Evolutionary conservation across 2,329 filamentous ascomycete species (phyloP).

Genomic region (Aspergillus glaucus): DNA sequence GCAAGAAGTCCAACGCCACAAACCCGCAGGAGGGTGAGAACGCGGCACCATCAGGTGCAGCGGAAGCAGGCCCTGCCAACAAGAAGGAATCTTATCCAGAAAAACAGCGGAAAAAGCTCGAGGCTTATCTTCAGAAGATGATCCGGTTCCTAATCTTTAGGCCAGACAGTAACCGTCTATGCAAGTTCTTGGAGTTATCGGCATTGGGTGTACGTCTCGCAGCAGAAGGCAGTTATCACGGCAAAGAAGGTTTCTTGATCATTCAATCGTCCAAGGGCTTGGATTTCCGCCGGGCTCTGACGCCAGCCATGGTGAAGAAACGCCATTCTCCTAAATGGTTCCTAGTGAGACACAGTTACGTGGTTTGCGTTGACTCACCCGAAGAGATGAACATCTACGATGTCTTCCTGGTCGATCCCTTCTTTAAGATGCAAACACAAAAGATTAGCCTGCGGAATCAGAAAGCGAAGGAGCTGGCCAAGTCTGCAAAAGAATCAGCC

Average conservation of each 20-base stretch:
- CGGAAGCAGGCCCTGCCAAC: slow-evolving; percentile 31
- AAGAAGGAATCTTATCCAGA: slow-evolving; percentile 63
- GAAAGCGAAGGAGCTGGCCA: slow-evolving; percentile 56
- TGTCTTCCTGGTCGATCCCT: slow-evolving; percentile 90
- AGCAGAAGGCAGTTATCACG: slow-evolving; percentile 93
- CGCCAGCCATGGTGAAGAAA: slow-evolving; percentile 69
- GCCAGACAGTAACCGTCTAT: slow-evolving; percentile 88
- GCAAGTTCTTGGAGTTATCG: slow-evolving; percentile 91
- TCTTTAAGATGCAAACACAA: slow-evolving; percentile 76
- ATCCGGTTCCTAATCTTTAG: slow-evolving; percentile 96
- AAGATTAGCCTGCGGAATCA: slow-evolving; percentile 46
- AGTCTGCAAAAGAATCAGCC: slow-evolving; percentile 57
- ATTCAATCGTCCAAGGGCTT: slow-evolving; percentile 88
- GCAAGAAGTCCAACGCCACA: slow-evolving; percentile 52
- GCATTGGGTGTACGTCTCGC: slow-evolving; percentile 88
- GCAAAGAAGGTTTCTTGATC: slow-evolving; percentile 89
- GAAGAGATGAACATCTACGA: slow-evolving; percentile 99
- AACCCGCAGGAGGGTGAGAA: slow-evolving; percentile 33
- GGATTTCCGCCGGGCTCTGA: slow-evolving; percentile 75
- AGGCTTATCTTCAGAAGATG: slow-evolving; percentile 87
- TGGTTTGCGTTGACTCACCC: slow-evolving; percentile 96
- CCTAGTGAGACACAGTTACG: slow-evolving; percentile 91
- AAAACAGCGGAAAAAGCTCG: slow-evolving; percentile 75
- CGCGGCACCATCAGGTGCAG: slow-evolving; percentile 19
- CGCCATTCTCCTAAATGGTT: slow-evolving; percentile 95